Base-by-base conservation (phyloP, 768 basidiomycete species). In the Amanita fuliginea region DNA sequence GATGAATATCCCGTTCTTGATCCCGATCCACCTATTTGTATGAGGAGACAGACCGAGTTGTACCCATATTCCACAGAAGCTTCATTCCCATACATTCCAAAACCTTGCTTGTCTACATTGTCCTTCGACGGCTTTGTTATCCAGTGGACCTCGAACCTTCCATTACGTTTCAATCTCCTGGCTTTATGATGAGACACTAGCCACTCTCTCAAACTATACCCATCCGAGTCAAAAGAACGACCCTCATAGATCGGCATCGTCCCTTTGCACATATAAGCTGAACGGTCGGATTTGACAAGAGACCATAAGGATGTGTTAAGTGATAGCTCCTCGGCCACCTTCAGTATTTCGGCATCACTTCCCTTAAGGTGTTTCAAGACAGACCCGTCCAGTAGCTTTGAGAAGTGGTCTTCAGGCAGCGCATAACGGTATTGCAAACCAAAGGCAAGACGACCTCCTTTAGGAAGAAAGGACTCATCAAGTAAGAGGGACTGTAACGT, bases 391-490 rank as follows among this genome's bases (percentile, higher is more conserved):
- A 62, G 46, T 2, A 51, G n/a, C n/a, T n/a, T n/a, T n/a, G n/a
- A n/a, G n/a, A n/a, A n/a, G n/a, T n/a, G n/a, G n/a, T n/a, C 26
- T 19, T 2, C 7, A 6, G n/a, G 11, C 14, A 67, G 50, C 0
- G 66, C 64, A 41, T 72, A 72, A 26, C 59, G 52, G 51, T 70
- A 60, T 2, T 55, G 48, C 4, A 71, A 61, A 0, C 66, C 66
- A 39, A 68, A 67, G 1, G 62, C 68, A 9, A 73, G 51, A 9
- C 58, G 53, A 4, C 66, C 66, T 3, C 68, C 68, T 0, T 53
- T 18, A 0, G 63, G 63, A 6, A 69, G 55, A 35, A 67, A 64
- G 1, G 36, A 16, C 1, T 58, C 50, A 24, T 65, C 57, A 4
- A 47, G 40, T 32, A 66, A 58, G 33, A 66, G 61, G 24, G 50